phyloP scores from a whole-genome alignment of 371 early-diverging fungal species.

The Blastocladiella emersonii region DNA sequence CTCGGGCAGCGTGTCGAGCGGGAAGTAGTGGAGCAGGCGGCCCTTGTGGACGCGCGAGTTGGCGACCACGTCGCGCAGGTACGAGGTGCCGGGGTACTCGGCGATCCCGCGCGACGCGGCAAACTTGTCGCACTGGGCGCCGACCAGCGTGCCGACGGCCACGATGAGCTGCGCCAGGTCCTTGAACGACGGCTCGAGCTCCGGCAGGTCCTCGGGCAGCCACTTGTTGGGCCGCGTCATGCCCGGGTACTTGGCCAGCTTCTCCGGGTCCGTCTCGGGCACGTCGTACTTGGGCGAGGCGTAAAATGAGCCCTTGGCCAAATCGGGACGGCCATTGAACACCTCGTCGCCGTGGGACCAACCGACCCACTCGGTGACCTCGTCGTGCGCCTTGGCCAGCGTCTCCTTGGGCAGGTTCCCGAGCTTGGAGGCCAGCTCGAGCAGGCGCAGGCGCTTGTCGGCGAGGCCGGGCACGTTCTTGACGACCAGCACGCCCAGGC shows the following conservation, averaged over 20 bases:
- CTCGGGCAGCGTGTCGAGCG: constrained; percentile 8
- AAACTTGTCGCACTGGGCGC: constrained; percentile 35
- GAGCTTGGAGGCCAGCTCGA: constrained; percentile 30
- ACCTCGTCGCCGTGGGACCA: constrained; percentile 47
- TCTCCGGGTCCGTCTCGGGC: constrained; percentile 9
- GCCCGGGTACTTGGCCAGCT: constrained; percentile 12
- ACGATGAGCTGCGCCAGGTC: constrained; percentile 34
- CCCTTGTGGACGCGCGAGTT: constrained; percentile 35
- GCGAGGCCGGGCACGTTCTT: constrained; percentile 29
- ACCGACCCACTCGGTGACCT: constrained; percentile 36
- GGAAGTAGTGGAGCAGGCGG: constrained; percentile 46
- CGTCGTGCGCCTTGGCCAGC: constrained; percentile 26
- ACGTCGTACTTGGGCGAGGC: constrained; percentile 33
- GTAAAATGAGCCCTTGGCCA: constrained; percentile 30
- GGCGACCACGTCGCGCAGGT: constrained; percentile 22
- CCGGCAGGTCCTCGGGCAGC: constrained; percentile 24
- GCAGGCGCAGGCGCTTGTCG: constrained; percentile 23
- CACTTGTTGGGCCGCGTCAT: not conserved
- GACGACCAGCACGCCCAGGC: constrained; percentile 34
- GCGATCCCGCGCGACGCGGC: constrained; percentile 13
- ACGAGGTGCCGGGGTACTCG: constrained; percentile 15
- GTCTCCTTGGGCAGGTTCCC: constrained; percentile 31
- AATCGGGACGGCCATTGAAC: constrained; percentile 38
- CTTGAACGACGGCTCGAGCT: constrained; percentile 22
- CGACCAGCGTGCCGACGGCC: constrained; percentile 33